These are phyloP conservation scores for Blastobotrys attinorum DNA, from an alignment of 805 yeast species.

Conservation along the genomic window DNA sequence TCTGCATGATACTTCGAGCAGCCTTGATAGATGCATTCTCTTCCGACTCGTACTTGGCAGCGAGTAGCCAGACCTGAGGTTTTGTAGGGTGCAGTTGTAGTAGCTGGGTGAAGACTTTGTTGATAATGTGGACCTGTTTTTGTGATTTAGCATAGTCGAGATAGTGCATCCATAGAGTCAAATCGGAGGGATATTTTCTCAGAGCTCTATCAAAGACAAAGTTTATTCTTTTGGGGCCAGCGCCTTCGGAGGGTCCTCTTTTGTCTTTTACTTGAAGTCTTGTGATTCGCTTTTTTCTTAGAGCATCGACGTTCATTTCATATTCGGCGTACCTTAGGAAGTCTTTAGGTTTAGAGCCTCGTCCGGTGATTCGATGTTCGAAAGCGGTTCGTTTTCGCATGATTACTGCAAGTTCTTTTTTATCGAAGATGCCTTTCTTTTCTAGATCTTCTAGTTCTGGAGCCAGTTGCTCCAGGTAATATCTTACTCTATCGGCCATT, in stretches of 20 bases:
- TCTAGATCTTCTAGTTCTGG: constrained; percentile 89
- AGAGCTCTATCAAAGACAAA: constrained; percentile 81
- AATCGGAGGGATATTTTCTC: constrained; percentile 67
- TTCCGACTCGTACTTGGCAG: constrained; percentile 90
- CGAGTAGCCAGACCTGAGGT: constrained; percentile 85
- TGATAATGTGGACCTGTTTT: constrained; percentile 26
- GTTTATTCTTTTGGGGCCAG: constrained; percentile 70
- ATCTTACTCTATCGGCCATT: constrained; percentile 51
- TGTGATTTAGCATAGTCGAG: constrained; percentile 42
- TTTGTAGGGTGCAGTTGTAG: constrained; percentile 87
- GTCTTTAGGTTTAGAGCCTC: constrained; percentile 75
- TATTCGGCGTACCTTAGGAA: constrained; percentile 71
- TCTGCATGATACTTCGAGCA: constrained; percentile 78
- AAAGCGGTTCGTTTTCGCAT: constrained; percentile 94
- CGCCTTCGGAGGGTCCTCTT: constrained; percentile 65
- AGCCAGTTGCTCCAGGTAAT: constrained; percentile 46
- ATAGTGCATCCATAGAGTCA: constrained; percentile 71
- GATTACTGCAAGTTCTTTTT: constrained; percentile 71
- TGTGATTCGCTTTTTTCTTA: constrained; percentile 62
- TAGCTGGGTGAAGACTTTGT: constrained; percentile 63
- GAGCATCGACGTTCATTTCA: constrained; percentile 69
- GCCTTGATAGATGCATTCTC: constrained; percentile 81
- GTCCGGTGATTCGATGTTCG: constrained; percentile 79
- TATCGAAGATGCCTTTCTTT: constrained; percentile 71
- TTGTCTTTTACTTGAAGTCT: constrained; percentile 40